These are phyloP conservation scores for Moesziomyces antarcticus DNA, from an alignment of 1,284 basidiomycete genomes.

Conservation along the genomic window DNA sequence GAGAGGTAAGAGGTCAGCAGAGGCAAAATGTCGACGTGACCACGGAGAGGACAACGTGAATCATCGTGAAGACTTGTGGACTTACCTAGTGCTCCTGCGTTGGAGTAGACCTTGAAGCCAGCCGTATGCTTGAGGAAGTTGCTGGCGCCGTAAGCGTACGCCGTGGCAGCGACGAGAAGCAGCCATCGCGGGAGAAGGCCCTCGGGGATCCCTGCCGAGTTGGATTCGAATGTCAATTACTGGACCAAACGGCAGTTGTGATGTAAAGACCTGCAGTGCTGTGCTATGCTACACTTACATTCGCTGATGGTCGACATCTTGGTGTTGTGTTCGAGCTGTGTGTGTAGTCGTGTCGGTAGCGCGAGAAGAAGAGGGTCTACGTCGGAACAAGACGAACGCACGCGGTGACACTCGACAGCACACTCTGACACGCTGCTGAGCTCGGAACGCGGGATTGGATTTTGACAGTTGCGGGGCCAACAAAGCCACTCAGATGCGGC, in stretches of 20 bases:
- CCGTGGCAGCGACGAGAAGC: slow-evolving; percentile 53
- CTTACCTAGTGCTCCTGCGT: slow-evolving; percentile 45
- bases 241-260: no score
- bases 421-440: slow-evolving; percentile 1
- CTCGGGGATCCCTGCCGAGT: slow-evolving; percentile 40
- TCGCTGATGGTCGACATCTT: slow-evolving; percentile 26
- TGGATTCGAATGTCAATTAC: not conserved
- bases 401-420: not conserved
- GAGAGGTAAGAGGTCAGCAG: not conserved
- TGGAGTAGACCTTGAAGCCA: slow-evolving; percentile 60
- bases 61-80: not conserved
- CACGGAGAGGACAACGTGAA: no score
- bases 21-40: not conserved
- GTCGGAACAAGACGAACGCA: not conserved
- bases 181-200: slow-evolving; percentile 62
- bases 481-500: no score
- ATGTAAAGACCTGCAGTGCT: no score
- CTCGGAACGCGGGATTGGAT: slow-evolving; percentile 28
- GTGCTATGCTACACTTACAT: slow-evolving; percentile 11
- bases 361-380: not conserved
- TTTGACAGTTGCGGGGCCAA: slow-evolving; percentile 11
- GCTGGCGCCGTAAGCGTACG: slow-evolving; percentile 57
- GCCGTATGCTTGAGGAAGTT: slow-evolving; percentile 56
- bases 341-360: not conserved
- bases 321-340: not conserved